Percentiles rank a stretch among this genome's conserved stretches.
Conservation (phyloP, 2,329 filamentous ascomycete species). For the Lachnellula subtilissima region DNA sequence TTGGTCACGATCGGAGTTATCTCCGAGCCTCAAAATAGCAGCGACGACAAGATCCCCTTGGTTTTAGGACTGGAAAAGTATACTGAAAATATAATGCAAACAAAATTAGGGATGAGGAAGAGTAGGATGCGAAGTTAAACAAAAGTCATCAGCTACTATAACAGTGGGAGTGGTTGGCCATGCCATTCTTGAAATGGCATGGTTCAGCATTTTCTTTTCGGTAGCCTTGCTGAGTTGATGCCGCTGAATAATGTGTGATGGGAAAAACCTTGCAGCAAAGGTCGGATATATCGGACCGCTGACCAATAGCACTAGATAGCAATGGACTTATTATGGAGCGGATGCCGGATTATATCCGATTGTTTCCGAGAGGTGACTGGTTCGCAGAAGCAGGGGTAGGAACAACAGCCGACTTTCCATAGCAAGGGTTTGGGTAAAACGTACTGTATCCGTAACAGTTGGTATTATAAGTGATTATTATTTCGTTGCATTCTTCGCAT, state of each 20-base stretch:
- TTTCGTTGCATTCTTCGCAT: background rate
- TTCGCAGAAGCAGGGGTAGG: too few species aligned
- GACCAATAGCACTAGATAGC: too few species aligned
- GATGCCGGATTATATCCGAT: too few species aligned
- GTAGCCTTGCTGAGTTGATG: background rate
- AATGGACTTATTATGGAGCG: too few species aligned
- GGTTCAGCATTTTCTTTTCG: background rate
- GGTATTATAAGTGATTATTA: background rate
- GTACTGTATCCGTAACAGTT: background rate
- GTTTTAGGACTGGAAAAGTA: too few species aligned
- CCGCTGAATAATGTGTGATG: background rate
- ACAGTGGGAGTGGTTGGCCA: background rate
- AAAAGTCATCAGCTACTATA: background rate
- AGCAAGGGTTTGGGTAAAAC: background rate
- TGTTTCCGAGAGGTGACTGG: too few species aligned
- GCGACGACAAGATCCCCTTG: background rate
- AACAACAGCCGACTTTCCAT: too few species aligned
- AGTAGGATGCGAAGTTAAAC: background rate
- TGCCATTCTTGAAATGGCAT: constrained; percentile 1
- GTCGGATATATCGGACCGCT: too few species aligned
- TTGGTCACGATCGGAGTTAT: background rate
- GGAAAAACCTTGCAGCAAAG: too few species aligned
- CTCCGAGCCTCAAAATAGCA: background rate
- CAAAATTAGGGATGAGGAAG: background rate
- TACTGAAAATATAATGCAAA: background rate